These are phyloP conservation scores for Triangularia setosa DNA, from an alignment of 2,329 filamentous ascomycete species.

Conservation along the genomic window DNA sequence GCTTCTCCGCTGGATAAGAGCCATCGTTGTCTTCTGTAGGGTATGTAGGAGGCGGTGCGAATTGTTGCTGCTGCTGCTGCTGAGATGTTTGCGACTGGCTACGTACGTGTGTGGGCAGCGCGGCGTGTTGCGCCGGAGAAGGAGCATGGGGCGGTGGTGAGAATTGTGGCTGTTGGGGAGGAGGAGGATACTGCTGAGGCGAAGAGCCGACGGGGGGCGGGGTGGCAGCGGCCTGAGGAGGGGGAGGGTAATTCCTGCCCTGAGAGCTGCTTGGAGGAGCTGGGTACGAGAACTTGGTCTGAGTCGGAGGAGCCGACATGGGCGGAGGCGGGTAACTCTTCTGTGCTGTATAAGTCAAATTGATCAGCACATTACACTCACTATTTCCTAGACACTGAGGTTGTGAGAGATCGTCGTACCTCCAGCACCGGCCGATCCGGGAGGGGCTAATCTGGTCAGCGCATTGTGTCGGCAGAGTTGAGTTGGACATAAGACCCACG, in stretches of 20 bases:
- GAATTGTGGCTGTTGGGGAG: slow-evolving; percentile 30
- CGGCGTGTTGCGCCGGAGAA: slow-evolving; percentile 24
- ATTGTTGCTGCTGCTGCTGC: slow-evolving; percentile 26
- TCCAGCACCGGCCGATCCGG: slow-evolving; percentile 22
- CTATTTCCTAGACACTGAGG: not conserved
- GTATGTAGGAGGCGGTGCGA: slow-evolving; percentile 32
- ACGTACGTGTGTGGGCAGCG: slow-evolving; percentile 37
- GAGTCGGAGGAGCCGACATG: slow-evolving; percentile 34
- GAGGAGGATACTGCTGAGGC: slow-evolving; percentile 30
- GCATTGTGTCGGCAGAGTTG: not conserved
- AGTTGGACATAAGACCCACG: slow-evolving; percentile 18
- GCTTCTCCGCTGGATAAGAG: slow-evolving; percentile 29
- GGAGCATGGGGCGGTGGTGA: slow-evolving; percentile 15
- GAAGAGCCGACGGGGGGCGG: not conserved
- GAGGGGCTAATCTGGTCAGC: slow-evolving; percentile 23
- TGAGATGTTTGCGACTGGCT: slow-evolving; percentile 25
- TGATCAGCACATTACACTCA: not conserved
- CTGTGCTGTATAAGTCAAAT: slow-evolving; percentile 7
- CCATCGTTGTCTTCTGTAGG: slow-evolving; percentile 25
- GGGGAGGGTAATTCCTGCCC: slow-evolving; percentile 32
- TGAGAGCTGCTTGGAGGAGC: slow-evolving; percentile 29
- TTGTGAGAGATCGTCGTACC: slow-evolving; percentile 13
- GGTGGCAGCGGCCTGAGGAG: slow-evolving; percentile 28
- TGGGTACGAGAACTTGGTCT: slow-evolving; percentile 37
- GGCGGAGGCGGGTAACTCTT: slow-evolving; percentile 36